Base-by-base conservation (phyloP, 345 rosid species). In the Brassica carinata region DNA sequence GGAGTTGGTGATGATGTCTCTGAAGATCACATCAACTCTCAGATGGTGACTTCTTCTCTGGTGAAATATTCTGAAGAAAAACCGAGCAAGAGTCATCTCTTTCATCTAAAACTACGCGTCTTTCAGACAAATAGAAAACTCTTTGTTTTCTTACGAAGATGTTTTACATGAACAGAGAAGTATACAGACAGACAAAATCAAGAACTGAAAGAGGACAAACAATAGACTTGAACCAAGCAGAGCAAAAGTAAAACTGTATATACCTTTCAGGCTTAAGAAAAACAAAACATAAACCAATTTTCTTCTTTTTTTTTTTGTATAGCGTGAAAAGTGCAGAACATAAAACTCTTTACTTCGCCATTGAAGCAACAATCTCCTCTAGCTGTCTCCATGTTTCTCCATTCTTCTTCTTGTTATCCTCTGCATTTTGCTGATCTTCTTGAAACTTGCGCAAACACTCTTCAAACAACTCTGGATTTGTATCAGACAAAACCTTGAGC, bases 291-390 rank as follows among this genome's bases (percentile, higher is more conserved):
- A 13, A 61, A 80, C 61, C 48, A 29, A 31, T 8, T 59, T 6
- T 69, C 2, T 38, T 11, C 15, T 55, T 2, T 51, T n/a, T 51
- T 7, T 2, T 71, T 30, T 14, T 15, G 45, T 33, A 38, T 38
- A 1, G 38, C 30, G 8, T 38, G 48, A 51, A 17, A 3, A 64
- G 33, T 61, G 65, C 53, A 62, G 74, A 27, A 74, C 15, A 45
- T 4, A 59, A 55, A 55, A 29, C 65, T 64, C 73, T 81, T 81
- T 77, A 82, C 75, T 67, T 82, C 29, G 74, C 81, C 81, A 62
- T 82, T 71, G 83, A 84, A 34, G 92, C 86, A 57, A 89, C 86
- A 65, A 89, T 83, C 81, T 92, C 96, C 84, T 94, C 96, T 81
- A 94, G 79, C 75, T 75, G 87, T 72, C 80, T 92, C 97, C 85